Conservation (phyloP, 2,329 filamentous ascomycete genomes). For the Davidsoniella neocaledoniae region DNA sequence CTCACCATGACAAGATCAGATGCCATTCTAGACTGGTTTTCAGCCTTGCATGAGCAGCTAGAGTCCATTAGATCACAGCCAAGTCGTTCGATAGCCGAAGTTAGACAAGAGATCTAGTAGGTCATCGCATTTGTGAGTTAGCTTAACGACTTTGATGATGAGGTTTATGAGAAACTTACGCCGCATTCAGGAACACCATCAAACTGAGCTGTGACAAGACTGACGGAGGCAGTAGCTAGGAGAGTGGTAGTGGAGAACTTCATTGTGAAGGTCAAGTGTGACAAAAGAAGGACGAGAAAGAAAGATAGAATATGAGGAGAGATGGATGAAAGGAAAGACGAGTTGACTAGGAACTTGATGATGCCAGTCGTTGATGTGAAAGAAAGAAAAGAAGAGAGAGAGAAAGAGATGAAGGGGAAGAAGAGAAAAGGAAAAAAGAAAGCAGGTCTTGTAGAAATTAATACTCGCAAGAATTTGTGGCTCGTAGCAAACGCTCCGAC, state of each 20-base stretch:
- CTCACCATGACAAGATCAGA: constrained; percentile 11
- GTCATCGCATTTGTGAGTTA: neutral
- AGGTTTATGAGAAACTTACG: constrained; percentile 19
- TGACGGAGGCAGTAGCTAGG: constrained; percentile 15
- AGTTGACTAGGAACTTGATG: too few relatives aligned
- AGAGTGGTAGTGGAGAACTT: constrained; percentile 21
- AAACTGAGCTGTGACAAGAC: constrained; percentile 25
- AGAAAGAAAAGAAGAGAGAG: too few relatives aligned
- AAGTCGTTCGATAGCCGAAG: constrained; percentile 20
- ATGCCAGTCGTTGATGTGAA: too few relatives aligned
- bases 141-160: neutral
- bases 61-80: constrained; percentile 23
- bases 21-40: constrained; percentile 19
- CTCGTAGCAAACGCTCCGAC: too few relatives aligned
- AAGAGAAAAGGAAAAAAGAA: too few relatives aligned
- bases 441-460: too few relatives aligned
- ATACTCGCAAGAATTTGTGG: too few relatives aligned
- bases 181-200: constrained; percentile 23
- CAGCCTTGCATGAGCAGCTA: constrained; percentile 24
- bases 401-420: too few relatives aligned
- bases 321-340: too few relatives aligned
- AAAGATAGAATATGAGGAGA: too few relatives aligned
- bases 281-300: too few relatives aligned
- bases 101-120: constrained; percentile 20
- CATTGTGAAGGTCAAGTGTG: constrained; percentile 20